Conservation (phyloP, 345 rosid genomes). For the Lepidium sativum region DNA sequence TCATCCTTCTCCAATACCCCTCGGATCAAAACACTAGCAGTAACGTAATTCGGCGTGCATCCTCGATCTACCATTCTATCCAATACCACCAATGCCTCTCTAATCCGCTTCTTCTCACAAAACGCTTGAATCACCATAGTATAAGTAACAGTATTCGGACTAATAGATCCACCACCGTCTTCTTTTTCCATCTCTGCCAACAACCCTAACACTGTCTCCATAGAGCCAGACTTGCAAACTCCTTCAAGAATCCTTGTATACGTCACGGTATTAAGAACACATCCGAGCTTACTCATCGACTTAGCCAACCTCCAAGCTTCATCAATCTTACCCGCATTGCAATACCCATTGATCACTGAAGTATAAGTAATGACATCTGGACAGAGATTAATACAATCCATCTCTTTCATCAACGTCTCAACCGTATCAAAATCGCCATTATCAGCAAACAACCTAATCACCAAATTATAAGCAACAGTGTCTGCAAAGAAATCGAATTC, state of each 20-base stretch:
- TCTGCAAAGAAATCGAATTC: conserved; percentile 50
- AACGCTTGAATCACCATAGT: conserved; percentile 57
- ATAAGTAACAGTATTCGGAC: conserved; percentile 61
- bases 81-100: conserved; percentile 51
- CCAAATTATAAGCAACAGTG: conserved; percentile 43
- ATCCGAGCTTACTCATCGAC: conserved; percentile 48
- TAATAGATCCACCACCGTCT: conserved; percentile 33
- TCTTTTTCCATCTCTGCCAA: conserved; percentile 65
- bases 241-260: conserved; percentile 68
- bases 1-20: conserved; percentile 44
- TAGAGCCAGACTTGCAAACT: conserved; percentile 41
- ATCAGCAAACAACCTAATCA: conserved; percentile 60
- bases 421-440: conserved; percentile 54
- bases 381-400: conserved; percentile 52
- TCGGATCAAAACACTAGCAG: conserved; percentile 53
- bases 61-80: conserved; percentile 64
- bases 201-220: conserved; percentile 51
- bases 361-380: conserved; percentile 60
- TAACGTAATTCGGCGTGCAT: conserved; percentile 61
- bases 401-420: conserved; percentile 52
- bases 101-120: conserved; percentile 41
- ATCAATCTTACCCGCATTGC: conserved; percentile 46
- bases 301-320: conserved; percentile 54
- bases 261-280: conserved; percentile 50
- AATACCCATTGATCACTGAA: conserved; percentile 60